Base-by-base conservation (phyloP, 2,329 filamentous ascomycete genomes). In the Cladosporium sp. region DNA sequence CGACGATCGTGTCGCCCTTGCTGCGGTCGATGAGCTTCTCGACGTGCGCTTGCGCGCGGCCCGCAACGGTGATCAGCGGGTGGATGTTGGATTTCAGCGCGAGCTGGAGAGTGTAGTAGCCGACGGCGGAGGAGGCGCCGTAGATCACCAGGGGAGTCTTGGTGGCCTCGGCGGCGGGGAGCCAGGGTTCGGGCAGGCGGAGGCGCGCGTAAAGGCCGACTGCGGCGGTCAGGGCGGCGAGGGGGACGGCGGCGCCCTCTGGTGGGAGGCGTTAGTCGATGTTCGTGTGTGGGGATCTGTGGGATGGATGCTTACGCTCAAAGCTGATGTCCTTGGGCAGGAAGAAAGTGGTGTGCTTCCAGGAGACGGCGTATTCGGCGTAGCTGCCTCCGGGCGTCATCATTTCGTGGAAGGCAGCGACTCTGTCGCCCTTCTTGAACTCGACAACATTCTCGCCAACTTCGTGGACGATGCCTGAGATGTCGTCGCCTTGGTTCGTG, bases 321-420 rank as follows among this genome's bases (percentile, higher is more conserved):
- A 79, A 82, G 16, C 70, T 72, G 2, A 72, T 71, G 14, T 70
- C 65, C 32, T 69, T 56, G 0, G 80, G 77, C 14, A 82, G 68
- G 58, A 76, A 77, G 61, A 83, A 82, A 0, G 80, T 82, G 0
- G 80, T 80, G 59, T 78, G 72, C 33, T 74, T 72, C 66, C 72
- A 77, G 0, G 77, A 75, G 9, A 84, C 66, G 2, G 80, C 78
- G 58, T 84, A 85, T 61, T 85, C 81, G 3, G 82, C 83, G 55
- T 77, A 86, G 7, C 72, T 75, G 2, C 83, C 83, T 34, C 73
- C 63, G 0, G 74, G 70, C 0, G 68, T 67, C 41, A 66, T 59
- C 74, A 84, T 82, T 56, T 69, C 65, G 56, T 77, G 74, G 68
- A 81, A 80, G 3, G 76, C 77, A 8, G 77, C 75, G 1, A 83